A percentile compares a stretch with the other conserved stretches of the same genome.
phyloP scores from a whole-genome alignment of 2,329 filamentous ascomycete genomes.

The Penicillium brevicompactum region DNA sequence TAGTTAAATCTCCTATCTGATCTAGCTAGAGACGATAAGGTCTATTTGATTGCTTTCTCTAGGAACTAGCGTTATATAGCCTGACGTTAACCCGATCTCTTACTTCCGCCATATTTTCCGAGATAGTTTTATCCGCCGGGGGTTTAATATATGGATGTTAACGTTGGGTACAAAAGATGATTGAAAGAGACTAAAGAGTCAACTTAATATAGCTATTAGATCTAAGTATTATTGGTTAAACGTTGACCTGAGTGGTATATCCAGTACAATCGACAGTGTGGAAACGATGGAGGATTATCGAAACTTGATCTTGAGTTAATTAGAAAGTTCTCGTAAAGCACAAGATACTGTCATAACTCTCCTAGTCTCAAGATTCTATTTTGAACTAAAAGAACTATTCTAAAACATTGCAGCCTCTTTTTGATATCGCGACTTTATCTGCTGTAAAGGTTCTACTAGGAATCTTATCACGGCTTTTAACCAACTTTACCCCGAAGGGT shows the following conservation, averaged over 20 bases:
- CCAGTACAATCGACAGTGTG: not conserved
- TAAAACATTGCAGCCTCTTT: constrained; percentile 9
- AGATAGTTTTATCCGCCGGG: constrained; percentile 21
- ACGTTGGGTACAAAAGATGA: constrained; percentile 20
- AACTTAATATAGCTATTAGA: no score
- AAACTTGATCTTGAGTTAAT: constrained; percentile 16
- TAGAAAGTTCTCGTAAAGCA: constrained; percentile 16
- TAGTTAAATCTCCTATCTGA: constrained; percentile 10
- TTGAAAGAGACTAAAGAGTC: not conserved
- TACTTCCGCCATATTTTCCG: constrained; percentile 24
- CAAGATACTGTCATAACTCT: constrained; percentile 18
- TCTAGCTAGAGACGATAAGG: constrained; percentile 16
- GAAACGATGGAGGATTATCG: constrained; percentile 22
- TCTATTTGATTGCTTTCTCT: constrained; percentile 20
- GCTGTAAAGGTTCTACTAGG: constrained; percentile 16
- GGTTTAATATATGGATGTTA: constrained; percentile 24
- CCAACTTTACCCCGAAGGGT: constrained; percentile 15
- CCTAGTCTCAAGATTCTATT: constrained; percentile 19
- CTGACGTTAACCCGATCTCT: constrained; percentile 3
- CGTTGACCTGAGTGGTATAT: no score
- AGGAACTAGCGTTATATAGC: constrained; percentile 12
- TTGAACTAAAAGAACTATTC: constrained; percentile 9
- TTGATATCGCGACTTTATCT: constrained; percentile 16
- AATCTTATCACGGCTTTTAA: constrained; percentile 14
- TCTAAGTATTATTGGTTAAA: no score